A percentile compares a stretch with the other conserved stretches of the same genome.
Evolutionary conservation across 768 basidiomycete species (phyloP).

Genomic region (Chalciporus chontae): DNA sequence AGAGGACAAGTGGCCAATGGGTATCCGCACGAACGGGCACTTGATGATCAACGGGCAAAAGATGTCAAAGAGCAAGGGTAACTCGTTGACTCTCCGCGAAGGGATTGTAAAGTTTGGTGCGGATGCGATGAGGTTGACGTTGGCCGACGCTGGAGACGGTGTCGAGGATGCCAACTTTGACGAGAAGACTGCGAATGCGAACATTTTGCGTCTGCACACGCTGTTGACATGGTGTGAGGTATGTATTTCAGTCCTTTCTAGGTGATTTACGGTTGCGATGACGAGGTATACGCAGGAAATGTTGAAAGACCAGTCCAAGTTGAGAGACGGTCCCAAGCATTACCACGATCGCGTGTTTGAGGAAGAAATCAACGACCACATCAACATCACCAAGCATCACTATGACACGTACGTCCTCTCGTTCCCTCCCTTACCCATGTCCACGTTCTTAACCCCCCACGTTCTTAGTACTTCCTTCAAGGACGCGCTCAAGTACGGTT

Average conservation of each 20-base stretch:
- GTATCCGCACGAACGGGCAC: constrained; percentile 95
- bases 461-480: constrained; percentile 85
- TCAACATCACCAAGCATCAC: constrained; percentile 74
- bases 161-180: constrained; percentile 99
- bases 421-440: not conserved
- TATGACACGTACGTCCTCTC: constrained; percentile 68
- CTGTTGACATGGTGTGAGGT: constrained; percentile 91
- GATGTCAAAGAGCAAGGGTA: constrained; percentile 98
- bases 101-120: constrained; percentile 94
- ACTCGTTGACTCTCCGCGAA: constrained; percentile 87
- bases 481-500: constrained; percentile 90
- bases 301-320: constrained; percentile 60
- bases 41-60: constrained; percentile 97
- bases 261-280: not conserved
- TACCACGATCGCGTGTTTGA: constrained; percentile 91
- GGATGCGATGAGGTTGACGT: constrained; percentile 84
- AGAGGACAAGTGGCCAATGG: constrained; percentile 82
- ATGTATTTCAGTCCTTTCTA: constrained; percentile 16
- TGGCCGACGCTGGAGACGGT: constrained; percentile 97
- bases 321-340: constrained; percentile 70
- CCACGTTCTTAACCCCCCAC: not conserved
- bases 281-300: constrained; percentile 58
- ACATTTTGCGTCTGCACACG: constrained; percentile 90
- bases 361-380: constrained; percentile 84
- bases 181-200: constrained; percentile 96